These are phyloP conservation scores for Pseudonitzschia multistriata DNA, from an alignment of 108 stramenopile species.

Conservation along the genomic window DNA sequence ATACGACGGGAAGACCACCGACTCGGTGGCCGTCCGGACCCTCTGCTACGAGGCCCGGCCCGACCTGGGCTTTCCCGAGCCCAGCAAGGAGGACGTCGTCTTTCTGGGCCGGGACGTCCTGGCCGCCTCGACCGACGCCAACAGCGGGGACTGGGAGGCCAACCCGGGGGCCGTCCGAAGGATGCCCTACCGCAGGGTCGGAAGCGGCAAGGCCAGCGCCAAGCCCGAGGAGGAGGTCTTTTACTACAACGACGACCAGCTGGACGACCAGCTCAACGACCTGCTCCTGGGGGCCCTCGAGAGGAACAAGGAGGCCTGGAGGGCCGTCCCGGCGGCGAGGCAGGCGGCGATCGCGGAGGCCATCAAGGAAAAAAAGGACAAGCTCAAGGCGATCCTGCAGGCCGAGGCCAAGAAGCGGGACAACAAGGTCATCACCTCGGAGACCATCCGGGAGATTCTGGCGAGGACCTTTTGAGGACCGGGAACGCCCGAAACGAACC, in stretches of 20 bases:
- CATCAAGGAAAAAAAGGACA: constrained; percentile 38
- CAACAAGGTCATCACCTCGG: constrained; percentile 29
- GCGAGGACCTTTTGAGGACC: constrained; percentile 12
- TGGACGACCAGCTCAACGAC: constrained; percentile 42
- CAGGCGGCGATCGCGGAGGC: constrained; percentile 45
- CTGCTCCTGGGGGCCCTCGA: constrained; percentile 30
- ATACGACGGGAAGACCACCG: constrained; percentile 47
- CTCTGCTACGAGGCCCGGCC: constrained; percentile 49
- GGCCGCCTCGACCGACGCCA: constrained; percentile 21
- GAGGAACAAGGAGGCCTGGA: constrained; percentile 36
- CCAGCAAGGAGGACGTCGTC: constrained; percentile 53
- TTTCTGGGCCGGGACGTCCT: constrained; percentile 43
- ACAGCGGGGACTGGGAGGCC: neutral
- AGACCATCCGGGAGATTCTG: constrained; percentile 34
- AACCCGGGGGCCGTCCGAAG: neutral
- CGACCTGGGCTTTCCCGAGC: constrained; percentile 53
- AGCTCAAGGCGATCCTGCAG: constrained; percentile 26
- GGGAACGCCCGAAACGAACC: too few relatives aligned
- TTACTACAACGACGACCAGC: constrained; percentile 27
- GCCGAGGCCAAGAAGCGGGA: neutral
- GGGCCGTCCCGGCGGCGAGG: constrained; percentile 25
- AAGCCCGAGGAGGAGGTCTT: constrained; percentile 3
- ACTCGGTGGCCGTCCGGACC: constrained; percentile 48
- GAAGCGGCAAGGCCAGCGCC: neutral
- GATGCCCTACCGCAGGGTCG: constrained; percentile 13